Base-by-base conservation (phyloP, 2,329 filamentous ascomycete genomes). In the Fusarium piperis region DNA sequence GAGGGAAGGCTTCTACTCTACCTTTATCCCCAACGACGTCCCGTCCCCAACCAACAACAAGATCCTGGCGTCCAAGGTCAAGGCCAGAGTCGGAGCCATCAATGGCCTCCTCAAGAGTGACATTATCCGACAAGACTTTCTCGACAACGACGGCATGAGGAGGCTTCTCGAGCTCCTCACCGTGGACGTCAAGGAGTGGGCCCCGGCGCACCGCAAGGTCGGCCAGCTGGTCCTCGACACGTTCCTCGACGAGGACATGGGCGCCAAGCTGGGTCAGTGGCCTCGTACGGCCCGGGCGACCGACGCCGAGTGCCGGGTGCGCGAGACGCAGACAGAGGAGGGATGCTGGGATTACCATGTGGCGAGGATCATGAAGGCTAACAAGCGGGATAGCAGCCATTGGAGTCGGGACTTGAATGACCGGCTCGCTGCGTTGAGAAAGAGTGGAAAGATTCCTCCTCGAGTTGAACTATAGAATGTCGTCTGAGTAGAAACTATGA, bases 191-290 rank as follows among this genome's bases (percentile, higher is more conserved):
- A 78, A 81, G 6, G 82, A 83, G 28, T 88, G 89, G 82, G 84
- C 84, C 15, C 76, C 80, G 2, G 85, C 87, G 7, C 84, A 87
- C 76, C 84, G 84, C 64, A 89, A 87, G 74, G 85, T 87, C 26
- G 88, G 86, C 2, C 84, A 89, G 66, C 83, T 92, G 62, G 84
- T 91, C 30, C 83, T 88, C 35, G 91, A 93, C 75, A 90, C 85
- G 66, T 93, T 92, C 76, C 81, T 93, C n/a, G 90, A 93, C 74
- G 85, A 87, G 68, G 85, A 87, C 63, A 90, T 91, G 85, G 89
- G 90, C 41, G 90, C 90, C 3, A 81, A 82, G 26, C 70, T 86
- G 18, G 88, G 88, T 0, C 80, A 88, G 68, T 92, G 89, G 89
- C 89, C 89, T 0, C 81, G 70, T 23, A 74, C 71, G 20, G 70